Evolutionary conservation across 805 yeast species (phyloP), one percentile per base, ranked within the genome.

Genomic region (Grigorovia yakushimaensis): DNA sequence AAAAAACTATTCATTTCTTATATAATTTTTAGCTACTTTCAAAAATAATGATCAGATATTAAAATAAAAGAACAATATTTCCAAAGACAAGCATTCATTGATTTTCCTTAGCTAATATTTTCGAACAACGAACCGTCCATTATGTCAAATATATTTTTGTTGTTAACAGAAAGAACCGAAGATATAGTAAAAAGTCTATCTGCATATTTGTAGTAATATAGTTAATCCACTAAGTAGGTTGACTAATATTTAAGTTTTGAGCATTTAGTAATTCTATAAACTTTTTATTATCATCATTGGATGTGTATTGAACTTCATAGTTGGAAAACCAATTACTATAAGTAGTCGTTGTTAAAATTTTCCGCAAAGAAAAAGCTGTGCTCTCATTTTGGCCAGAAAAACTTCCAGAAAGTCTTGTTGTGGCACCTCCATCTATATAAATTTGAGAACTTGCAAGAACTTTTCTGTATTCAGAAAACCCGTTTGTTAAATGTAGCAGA

Each of bases 401-500:
- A 7, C 13, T 7, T 10, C 4, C 13, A 27, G 13, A 10, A 15
- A 2, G 9, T 7, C 9, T 27, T 27, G 33, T 27, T 7, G 9
- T 27, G 4, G 33, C 13, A 15, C 9, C 33, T 27, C 33, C 13
- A 27, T 4, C 13, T 10, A 27, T 15, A 15, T 27, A 27, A 27
- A 10, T 10, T 15, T 27, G 5, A 10, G 33, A 10, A 27, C 13
- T 10, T 27, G 13, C 9, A 27, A 10, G 13, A 27, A 27, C 15
- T 15, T 27, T 27, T 7, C 13, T 27, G 33, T 27, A 48, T 42
- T 57, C 62, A 36, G 46, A 48, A 46, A 60, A 60, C 3, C 63
- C 63, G 20, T 53, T 47, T 2, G 62, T 45, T 9, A 56, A 50
- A 19, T 44, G 42, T 11, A 60, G 47, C 20, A 51, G 47, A 11